These are phyloP conservation scores for Polyplosphaeria fusca DNA, from an alignment of 495 filamentous ascomycete genomes.

Conservation along the genomic window DNA sequence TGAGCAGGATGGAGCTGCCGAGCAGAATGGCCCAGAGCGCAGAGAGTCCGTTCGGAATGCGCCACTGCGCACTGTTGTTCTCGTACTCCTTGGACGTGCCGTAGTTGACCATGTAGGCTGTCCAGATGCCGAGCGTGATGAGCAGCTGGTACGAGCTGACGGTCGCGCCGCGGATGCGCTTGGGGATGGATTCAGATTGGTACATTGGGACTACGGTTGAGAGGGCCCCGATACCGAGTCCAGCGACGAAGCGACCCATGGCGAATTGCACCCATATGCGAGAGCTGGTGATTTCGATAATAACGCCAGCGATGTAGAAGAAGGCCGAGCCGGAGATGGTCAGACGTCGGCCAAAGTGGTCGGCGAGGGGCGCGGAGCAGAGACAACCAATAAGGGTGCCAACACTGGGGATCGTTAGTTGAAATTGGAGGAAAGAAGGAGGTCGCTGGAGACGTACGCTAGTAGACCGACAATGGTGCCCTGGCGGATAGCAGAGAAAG, in stretches of 20 bases:
- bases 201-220: slow-evolving; percentile 67
- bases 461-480: slow-evolving; percentile 28
- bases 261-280: slow-evolving; percentile 32
- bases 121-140: slow-evolving; percentile 82
- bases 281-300: slow-evolving; percentile 33
- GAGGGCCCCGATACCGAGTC: slow-evolving; percentile 76
- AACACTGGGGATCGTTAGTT: no score
- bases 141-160: slow-evolving; percentile 71
- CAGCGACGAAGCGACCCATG: slow-evolving; percentile 71
- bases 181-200: slow-evolving; percentile 65
- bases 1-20: slow-evolving; percentile 52
- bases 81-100: slow-evolving; percentile 63
- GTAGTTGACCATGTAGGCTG: slow-evolving; percentile 77
- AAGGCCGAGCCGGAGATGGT: slow-evolving; percentile 27
- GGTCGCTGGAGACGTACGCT: not conserved
- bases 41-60: slow-evolving; percentile 76
- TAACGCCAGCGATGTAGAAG: slow-evolving; percentile 34
- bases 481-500: slow-evolving; percentile 14
- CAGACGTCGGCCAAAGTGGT: slow-evolving; percentile 29
- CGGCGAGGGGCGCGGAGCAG: slow-evolving; percentile 26
- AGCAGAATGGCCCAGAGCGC: slow-evolving; percentile 75
- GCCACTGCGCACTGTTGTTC: slow-evolving; percentile 61
- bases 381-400: slow-evolving; percentile 34
- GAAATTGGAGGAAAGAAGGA: no score
- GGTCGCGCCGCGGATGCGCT: slow-evolving; percentile 18